These are phyloP conservation scores for Paramarasmius palmivorus DNA, from an alignment of 1,284 basidiomycete species.

Conservation along the genomic window DNA sequence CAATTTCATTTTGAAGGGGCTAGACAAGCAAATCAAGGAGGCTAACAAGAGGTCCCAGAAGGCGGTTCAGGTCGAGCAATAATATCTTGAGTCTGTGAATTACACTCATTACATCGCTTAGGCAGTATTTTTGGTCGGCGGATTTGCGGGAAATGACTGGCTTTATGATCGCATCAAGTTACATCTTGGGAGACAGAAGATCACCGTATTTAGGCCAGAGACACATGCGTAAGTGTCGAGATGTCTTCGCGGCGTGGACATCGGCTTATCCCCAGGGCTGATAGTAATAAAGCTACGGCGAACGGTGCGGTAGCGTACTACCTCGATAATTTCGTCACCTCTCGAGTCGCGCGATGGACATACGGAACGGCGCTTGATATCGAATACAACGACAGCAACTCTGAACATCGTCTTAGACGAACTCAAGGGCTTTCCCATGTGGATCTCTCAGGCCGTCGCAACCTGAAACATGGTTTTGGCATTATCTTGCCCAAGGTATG, in stretches of 20 bases:
- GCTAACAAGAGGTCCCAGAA: not conserved
- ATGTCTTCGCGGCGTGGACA: not conserved
- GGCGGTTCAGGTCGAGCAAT: not conserved
- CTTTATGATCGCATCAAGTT: conserved; percentile 24
- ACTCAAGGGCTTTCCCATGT: conserved; percentile 22
- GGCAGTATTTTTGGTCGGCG: conserved; percentile 25
- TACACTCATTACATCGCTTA: not conserved
- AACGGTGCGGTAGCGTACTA: conserved; percentile 44
- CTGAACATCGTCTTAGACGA: conserved; percentile 25
- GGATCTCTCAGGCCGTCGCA: conserved; percentile 27
- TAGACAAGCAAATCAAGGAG: too few relatives aligned
- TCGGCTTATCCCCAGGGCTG: not conserved
- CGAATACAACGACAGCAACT: conserved; percentile 25
- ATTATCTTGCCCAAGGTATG: not conserved
- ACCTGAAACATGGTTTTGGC: conserved; percentile 29
- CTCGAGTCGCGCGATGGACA: conserved; percentile 32
- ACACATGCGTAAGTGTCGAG: conserved; percentile 41
- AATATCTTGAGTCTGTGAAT: not conserved
- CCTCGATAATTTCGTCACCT: conserved; percentile 36
- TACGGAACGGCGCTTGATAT: conserved; percentile 32
- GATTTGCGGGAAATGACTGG: conserved; percentile 19
- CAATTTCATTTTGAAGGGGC: conserved; percentile 29
- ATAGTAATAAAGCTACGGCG: conserved; percentile 44
- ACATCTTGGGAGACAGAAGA: conserved; percentile 20
- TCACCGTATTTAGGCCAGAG: conserved; percentile 42